Evolutionary conservation across 2,329 filamentous ascomycete species (phyloP).

Genomic region (Arachnopeziza araneosa): DNA sequence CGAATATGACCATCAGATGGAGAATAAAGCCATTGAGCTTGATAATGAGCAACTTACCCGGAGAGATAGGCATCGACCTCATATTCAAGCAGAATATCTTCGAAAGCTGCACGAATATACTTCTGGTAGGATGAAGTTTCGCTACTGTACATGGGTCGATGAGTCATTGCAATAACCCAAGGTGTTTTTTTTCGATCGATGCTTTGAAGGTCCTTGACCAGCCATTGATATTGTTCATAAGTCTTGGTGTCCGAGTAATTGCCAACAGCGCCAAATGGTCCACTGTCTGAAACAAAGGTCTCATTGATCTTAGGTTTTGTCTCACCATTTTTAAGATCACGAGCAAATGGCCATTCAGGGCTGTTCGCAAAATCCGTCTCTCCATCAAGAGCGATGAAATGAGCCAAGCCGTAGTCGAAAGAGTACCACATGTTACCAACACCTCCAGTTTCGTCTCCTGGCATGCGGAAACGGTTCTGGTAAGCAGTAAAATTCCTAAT

Average conservation of each 20-base stretch:
- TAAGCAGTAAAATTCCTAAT: constrained; percentile 18
- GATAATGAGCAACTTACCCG: constrained; percentile 19
- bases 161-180: constrained; percentile 25
- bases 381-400: constrained; percentile 42
- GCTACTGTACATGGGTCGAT: constrained; percentile 40
- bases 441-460: constrained; percentile 41
- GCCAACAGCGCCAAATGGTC: constrained; percentile 42
- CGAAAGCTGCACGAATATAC: constrained; percentile 40
- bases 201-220: constrained; percentile 29
- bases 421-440: constrained; percentile 50
- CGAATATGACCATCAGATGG: background rate
- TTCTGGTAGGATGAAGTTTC: constrained; percentile 39
- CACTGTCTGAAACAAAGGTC: constrained; percentile 43
- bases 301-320: constrained; percentile 35
- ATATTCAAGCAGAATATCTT: constrained; percentile 38
- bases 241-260: constrained; percentile 33
- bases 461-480: constrained; percentile 47
- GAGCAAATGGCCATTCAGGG: constrained; percentile 40
- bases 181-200: constrained; percentile 26
- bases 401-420: constrained; percentile 48
- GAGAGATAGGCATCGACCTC: constrained; percentile 43
- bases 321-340: constrained; percentile 38
- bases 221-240: constrained; percentile 45
- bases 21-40: background rate
- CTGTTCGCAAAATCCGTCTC: constrained; percentile 46